Evolutionary conservation across 2,329 filamentous ascomycete genomes (phyloP).

Genomic region (Corinectria fuckeliana): DNA sequence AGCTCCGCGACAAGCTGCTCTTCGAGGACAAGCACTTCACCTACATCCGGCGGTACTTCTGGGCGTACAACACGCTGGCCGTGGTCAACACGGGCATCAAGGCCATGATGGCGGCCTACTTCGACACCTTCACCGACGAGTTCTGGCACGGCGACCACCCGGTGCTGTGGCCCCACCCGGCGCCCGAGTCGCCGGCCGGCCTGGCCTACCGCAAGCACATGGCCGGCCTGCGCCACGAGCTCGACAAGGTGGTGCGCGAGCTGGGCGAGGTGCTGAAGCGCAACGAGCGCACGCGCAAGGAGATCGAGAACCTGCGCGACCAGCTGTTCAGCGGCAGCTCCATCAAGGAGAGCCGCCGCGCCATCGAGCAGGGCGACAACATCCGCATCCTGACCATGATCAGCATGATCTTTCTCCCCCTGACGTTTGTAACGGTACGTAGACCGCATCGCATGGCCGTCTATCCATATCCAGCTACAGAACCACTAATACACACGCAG

Average conservation of each 20-base stretch:
- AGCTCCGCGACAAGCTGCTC: slow-evolving; percentile 62
- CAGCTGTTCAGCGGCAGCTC: slow-evolving; percentile 69
- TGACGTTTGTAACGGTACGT: slow-evolving; percentile 64
- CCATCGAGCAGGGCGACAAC: slow-evolving; percentile 69
- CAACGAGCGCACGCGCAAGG: slow-evolving; percentile 60
- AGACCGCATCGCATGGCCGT: neutral
- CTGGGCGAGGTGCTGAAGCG: slow-evolving; percentile 54
- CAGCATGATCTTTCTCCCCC: slow-evolving; percentile 65
- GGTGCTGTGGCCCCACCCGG: slow-evolving; percentile 61
- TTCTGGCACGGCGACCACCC: slow-evolving; percentile 64
- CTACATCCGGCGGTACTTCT: slow-evolving; percentile 67
- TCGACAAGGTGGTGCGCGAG: slow-evolving; percentile 59
- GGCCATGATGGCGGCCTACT: slow-evolving; percentile 62
- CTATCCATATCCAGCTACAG: neutral
- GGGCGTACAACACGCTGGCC: slow-evolving; percentile 66
- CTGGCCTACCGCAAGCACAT: slow-evolving; percentile 57
- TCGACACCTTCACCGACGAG: slow-evolving; percentile 62
- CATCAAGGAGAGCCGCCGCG: slow-evolving; percentile 65
- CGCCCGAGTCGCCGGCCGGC: slow-evolving; percentile 52
- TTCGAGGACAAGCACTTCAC: slow-evolving; percentile 68
- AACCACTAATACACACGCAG: slow-evolving; percentile 24
- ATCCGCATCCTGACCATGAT: slow-evolving; percentile 66
- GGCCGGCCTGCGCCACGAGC: slow-evolving; percentile 52
- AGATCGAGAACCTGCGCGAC: slow-evolving; percentile 63
- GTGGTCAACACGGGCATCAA: slow-evolving; percentile 66